Evolutionary conservation across 495 filamentous ascomycete species (phyloP).

Genomic region (Rhizodiscina lignyota): DNA sequence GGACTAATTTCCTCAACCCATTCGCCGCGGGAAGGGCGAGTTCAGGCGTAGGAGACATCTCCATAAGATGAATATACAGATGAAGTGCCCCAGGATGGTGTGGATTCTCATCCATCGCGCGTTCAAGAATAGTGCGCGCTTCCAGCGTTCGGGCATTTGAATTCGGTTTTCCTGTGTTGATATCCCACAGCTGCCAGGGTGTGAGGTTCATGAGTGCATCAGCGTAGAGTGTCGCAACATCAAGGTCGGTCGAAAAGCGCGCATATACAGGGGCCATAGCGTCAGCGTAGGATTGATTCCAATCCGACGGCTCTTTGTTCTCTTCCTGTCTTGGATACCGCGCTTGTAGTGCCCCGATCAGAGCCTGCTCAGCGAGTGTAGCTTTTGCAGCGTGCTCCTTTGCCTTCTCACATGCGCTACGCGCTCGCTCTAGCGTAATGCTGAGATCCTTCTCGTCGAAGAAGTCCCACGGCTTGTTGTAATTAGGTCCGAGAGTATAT

Average conservation of each 20-base stretch:
- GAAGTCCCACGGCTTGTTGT: constrained; percentile 55
- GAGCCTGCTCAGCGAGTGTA: constrained; percentile 33
- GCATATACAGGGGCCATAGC: constrained; percentile 42
- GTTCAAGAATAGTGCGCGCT: constrained; percentile 36
- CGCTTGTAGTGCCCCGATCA: constrained; percentile 37
- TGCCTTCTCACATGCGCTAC: constrained; percentile 28
- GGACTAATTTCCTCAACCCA: too few relatives aligned
- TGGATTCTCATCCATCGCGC: constrained; percentile 24
- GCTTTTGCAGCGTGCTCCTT: constrained; percentile 13
- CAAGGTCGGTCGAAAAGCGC: constrained; percentile 36
- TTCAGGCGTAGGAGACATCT: too few relatives aligned
- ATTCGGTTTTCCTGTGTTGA: constrained; percentile 37
- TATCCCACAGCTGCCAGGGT: constrained; percentile 51
- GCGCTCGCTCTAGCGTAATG: constrained; percentile 26
- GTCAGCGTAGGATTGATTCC: constrained; percentile 40
- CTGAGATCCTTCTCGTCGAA: constrained; percentile 44
- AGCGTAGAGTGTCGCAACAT: constrained; percentile 43
- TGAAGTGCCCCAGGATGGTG: too few relatives aligned
- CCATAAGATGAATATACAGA: too few relatives aligned
- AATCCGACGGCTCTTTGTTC: constrained; percentile 27
- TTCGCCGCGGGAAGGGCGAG: too few relatives aligned
- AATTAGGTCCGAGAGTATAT: constrained; percentile 49
- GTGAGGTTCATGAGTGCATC: constrained; percentile 55
- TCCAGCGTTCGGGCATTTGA: constrained; percentile 38
- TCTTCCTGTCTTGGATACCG: constrained; percentile 33